A percentile compares a stretch with the other conserved stretches of the same genome.
phyloP scores from a whole-genome alignment of 768 basidiomycete genomes.

The Pilatotrama ljubarskyi region DNA sequence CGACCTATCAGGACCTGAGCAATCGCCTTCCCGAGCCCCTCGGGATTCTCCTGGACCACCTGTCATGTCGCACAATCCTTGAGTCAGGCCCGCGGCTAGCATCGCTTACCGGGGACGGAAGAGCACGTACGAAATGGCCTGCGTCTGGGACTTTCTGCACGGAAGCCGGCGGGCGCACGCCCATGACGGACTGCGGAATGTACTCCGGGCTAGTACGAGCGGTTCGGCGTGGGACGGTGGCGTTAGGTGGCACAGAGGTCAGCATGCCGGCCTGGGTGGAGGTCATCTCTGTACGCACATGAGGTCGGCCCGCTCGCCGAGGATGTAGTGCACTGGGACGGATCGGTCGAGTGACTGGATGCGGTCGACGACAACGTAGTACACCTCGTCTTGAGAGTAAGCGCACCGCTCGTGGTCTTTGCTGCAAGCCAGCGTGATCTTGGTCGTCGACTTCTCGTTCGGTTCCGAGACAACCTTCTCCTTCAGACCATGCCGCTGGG shows the following conservation, averaged over 20 bases:
- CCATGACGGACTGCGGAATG: background rate
- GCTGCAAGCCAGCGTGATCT: constrained; percentile 8
- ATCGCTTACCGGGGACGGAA: background rate
- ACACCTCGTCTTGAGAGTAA: constrained; percentile 4
- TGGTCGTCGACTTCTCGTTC: background rate
- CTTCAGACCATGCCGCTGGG: constrained; percentile 3
- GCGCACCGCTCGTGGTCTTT: constrained; percentile 11
- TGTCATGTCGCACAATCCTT: background rate
- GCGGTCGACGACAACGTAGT: constrained; percentile 15
- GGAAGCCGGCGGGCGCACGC: background rate
- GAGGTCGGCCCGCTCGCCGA: constrained; percentile 13
- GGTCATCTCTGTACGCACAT: constrained; percentile 3
- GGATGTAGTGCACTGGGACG: constrained; percentile 10
- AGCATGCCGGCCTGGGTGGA: background rate
- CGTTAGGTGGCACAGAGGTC: background rate
- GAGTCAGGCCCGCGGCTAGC: background rate
- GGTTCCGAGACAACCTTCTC: background rate
- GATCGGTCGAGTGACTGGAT: constrained; percentile 5
- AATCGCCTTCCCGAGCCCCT: background rate
- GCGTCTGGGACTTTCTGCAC: constrained; percentile 4
- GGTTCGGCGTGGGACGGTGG: background rate
- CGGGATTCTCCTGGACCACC: constrained; percentile 13
- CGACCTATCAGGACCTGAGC: constrained; percentile 6
- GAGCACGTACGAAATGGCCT: constrained; percentile 6
- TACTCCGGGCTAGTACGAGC: constrained; percentile 1